A percentile compares a stretch with the other conserved stretches of the same genome.
These are phyloP conservation scores for Salicornia ramosissima DNA, from an alignment of 148 eudicot species.

Conservation along the genomic window DNA sequence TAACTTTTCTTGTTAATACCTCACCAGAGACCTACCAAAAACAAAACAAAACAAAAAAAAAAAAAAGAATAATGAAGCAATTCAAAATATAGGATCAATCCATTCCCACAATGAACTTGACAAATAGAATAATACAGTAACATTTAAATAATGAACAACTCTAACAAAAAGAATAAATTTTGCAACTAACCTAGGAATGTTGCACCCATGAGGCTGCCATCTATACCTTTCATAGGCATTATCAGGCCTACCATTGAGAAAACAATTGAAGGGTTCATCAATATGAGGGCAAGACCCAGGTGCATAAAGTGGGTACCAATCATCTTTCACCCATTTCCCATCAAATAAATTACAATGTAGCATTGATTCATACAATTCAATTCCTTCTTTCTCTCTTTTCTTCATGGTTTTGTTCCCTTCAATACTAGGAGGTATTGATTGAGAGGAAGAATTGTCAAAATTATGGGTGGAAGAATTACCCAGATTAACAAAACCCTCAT, in stretches of 20 bases:
- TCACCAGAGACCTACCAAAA: neutral
- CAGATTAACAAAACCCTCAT: neutral
- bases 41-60: neutral
- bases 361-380: conserved; percentile 32
- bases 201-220: conserved; percentile 70
- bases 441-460: neutral
- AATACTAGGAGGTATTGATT: neutral
- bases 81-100: neutral
- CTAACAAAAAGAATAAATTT: no score
- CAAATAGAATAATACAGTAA: no score
- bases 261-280: conserved; percentile 62
- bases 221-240: conserved; percentile 50
- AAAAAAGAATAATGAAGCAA: neutral
- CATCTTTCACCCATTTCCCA: conserved; percentile 73
- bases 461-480: conserved; percentile 1
- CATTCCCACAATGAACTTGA: no score
- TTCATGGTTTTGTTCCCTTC: neutral
- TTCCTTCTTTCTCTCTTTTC: conserved; percentile 18
- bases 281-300: conserved; percentile 68
- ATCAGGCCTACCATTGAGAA: conserved; percentile 56
- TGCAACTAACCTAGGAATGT: conserved; percentile 79
- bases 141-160: no score
- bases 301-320: conserved; percentile 49
- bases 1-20: no score
- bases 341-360: conserved; percentile 55